Percentiles rank a stretch among this genome's conserved stretches.
These are phyloP conservation scores for Saccharomycopsis fodiens DNA, from an alignment of 805 yeast genomes.

Conservation along the genomic window DNA sequence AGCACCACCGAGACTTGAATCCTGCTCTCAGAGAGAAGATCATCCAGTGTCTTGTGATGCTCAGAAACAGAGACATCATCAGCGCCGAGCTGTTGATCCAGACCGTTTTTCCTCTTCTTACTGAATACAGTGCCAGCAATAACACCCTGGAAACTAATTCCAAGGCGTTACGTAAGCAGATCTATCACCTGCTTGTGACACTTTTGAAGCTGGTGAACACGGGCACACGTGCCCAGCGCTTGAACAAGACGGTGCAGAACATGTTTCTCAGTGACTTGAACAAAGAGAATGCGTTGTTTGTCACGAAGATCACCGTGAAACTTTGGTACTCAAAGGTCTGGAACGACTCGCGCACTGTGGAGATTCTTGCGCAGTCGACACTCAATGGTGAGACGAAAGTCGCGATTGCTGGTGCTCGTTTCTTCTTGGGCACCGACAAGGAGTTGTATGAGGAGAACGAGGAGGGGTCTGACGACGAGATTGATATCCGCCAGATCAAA, in stretches of 20 bases:
- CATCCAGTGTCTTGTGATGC: constrained; percentile 80
- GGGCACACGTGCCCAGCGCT: constrained; percentile 82
- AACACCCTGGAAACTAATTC: constrained; percentile 55
- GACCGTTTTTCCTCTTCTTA: constrained; percentile 78
- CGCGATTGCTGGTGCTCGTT: constrained; percentile 80
- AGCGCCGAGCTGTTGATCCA: constrained; percentile 75
- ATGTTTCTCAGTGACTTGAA: constrained; percentile 80
- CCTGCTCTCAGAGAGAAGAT: constrained; percentile 89
- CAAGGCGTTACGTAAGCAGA: constrained; percentile 73
- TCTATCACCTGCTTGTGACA: constrained; percentile 71
- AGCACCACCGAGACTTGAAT: constrained; percentile 72
- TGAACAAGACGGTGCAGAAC: constrained; percentile 89
- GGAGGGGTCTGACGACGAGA: constrained; percentile 58
- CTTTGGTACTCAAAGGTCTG: constrained; percentile 97
- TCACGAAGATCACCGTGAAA: constrained; percentile 89
- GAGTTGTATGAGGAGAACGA: constrained; percentile 70
- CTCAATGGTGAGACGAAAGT: constrained; percentile 81
- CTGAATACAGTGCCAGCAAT: constrained; percentile 51
- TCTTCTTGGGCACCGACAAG: constrained; percentile 91
- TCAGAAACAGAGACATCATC: constrained; percentile 77
- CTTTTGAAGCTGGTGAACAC: constrained; percentile 76
- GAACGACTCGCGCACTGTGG: constrained; percentile 97
- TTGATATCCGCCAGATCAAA: constrained; percentile 48
- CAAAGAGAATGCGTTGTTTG: constrained; percentile 83
- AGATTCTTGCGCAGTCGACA: constrained; percentile 94